Evolutionary conservation across 352 stramenopile species (phyloP).

Genomic region (Phytopythium ostracodes): DNA sequence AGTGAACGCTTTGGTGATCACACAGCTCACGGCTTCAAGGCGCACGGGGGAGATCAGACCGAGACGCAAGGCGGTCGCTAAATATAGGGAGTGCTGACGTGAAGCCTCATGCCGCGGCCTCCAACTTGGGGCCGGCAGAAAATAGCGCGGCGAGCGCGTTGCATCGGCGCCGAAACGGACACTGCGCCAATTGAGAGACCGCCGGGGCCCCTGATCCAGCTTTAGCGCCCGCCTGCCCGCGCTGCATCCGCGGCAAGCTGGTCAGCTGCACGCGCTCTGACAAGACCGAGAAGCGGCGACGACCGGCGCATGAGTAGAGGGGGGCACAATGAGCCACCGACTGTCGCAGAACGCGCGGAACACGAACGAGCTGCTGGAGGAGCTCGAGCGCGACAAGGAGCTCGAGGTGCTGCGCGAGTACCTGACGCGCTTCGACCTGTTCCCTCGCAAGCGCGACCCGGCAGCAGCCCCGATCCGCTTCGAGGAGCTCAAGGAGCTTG

Average conservation of each 20-base stretch:
- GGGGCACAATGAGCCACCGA: slow-evolving; percentile 65
- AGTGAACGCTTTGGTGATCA: background rate
- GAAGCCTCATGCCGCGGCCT: background rate
- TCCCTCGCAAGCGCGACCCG: slow-evolving; percentile 68
- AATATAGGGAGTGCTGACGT: background rate
- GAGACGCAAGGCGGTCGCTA: background rate
- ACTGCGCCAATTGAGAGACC: background rate
- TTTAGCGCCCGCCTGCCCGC: background rate
- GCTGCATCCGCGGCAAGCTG: background rate
- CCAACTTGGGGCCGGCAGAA: background rate
- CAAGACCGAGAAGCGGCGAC: background rate
- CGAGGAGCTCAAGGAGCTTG: slow-evolving; percentile 90
- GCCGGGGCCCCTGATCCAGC: background rate
- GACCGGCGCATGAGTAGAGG: background rate
- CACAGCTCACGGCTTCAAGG: background rate
- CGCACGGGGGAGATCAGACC: background rate
- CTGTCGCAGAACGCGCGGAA: slow-evolving; percentile 78
- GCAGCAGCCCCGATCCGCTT: slow-evolving; percentile 77
- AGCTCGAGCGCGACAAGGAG: slow-evolving; percentile 86
- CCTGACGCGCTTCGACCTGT: slow-evolving; percentile 77
- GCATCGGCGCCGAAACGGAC: slow-evolving; percentile 3
- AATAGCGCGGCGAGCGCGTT: background rate
- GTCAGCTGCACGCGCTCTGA: background rate
- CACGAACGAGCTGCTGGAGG: slow-evolving; percentile 76
- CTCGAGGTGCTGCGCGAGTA: slow-evolving; percentile 83